Conservation (phyloP, 2,329 filamentous ascomycete species). For the Trichothecium sympodiale region DNA sequence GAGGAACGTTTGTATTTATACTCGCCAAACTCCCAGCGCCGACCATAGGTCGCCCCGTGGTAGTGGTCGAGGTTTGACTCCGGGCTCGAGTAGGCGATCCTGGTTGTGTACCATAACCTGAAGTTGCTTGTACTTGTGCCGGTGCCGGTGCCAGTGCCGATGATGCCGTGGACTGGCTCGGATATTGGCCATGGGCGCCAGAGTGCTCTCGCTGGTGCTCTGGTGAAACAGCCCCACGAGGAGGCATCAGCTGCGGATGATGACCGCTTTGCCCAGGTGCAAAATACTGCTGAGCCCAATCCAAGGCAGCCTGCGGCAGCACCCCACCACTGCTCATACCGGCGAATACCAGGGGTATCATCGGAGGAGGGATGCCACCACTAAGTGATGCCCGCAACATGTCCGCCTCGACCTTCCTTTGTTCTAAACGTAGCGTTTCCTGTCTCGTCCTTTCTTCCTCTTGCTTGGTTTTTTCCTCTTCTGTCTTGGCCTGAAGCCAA, state of each 20-base stretch:
- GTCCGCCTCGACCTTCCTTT: slow-evolving; percentile 60
- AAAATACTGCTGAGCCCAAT: slow-evolving; percentile 59
- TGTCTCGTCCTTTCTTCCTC: slow-evolving; percentile 61
- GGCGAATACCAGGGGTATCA: slow-evolving; percentile 66
- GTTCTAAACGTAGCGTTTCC: slow-evolving; percentile 58
- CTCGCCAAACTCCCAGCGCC: slow-evolving; percentile 28
- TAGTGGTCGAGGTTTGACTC: slow-evolving; percentile 35
- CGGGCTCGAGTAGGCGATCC: slow-evolving; percentile 38
- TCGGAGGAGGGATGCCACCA: slow-evolving; percentile 60
- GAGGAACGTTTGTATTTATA: slow-evolving; percentile 32
- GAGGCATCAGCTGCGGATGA: slow-evolving; percentile 38
- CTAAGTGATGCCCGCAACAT: slow-evolving; percentile 60
- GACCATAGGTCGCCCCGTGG: slow-evolving; percentile 24
- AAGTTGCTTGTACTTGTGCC: too few relatives aligned
- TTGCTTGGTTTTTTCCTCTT: slow-evolving; percentile 63
- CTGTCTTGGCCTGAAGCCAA: slow-evolving; percentile 60
- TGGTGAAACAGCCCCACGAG: slow-evolving; percentile 39
- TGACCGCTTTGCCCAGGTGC: slow-evolving; percentile 37
- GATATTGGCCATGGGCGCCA: slow-evolving; percentile 16
- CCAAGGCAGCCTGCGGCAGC: slow-evolving; percentile 48
- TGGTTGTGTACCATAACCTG: slow-evolving; percentile 21
- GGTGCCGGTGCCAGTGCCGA: slow-evolving; percentile 14
- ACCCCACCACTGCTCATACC: slow-evolving; percentile 53
- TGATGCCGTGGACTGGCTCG: slow-evolving; percentile 24
- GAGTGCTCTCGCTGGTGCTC: slow-evolving; percentile 44